phyloP scores from a whole-genome alignment of 768 basidiomycete species.

The Holtermannia corniformis region DNA sequence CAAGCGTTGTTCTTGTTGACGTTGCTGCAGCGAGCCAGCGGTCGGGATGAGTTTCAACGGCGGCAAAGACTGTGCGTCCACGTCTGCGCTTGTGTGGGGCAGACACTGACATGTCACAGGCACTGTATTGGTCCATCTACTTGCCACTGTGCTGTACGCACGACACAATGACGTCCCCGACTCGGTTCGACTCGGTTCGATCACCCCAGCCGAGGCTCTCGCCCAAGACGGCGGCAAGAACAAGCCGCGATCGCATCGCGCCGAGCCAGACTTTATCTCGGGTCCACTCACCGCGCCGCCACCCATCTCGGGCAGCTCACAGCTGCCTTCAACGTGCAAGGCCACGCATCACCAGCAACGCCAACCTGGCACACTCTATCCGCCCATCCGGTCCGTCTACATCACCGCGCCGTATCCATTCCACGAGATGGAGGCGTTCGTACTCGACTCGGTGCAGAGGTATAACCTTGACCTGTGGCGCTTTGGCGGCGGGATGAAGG shows the following conservation, averaged over 20 bases:
- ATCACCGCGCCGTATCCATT: slow-evolving; percentile 88
- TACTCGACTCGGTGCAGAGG: slow-evolving; percentile 50
- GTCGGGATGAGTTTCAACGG: slow-evolving; percentile 94
- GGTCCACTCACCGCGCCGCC: slow-evolving; percentile 2
- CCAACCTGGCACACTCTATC: slow-evolving; percentile 46
- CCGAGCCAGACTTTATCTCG: slow-evolving; percentile 7
- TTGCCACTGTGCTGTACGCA: slow-evolving; percentile 57
- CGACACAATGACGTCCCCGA: slow-evolving; percentile 10
- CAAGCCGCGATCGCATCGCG: slow-evolving; percentile 33
- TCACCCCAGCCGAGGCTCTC: neutral
- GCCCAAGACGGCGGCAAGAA: neutral
- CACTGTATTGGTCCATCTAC: slow-evolving; percentile 87
- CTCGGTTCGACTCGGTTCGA: neutral
- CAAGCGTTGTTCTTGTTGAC: neutral
- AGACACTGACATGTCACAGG: slow-evolving; percentile 46
- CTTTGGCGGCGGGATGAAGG: slow-evolving; percentile 57
- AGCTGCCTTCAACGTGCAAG: neutral
- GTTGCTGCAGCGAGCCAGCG: slow-evolving; percentile 56
- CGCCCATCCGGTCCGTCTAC: slow-evolving; percentile 52
- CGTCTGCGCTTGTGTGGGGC: neutral
- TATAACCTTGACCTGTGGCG: slow-evolving; percentile 73
- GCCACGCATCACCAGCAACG: slow-evolving; percentile 40
- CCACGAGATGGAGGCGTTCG: slow-evolving; percentile 70
- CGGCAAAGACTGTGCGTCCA: slow-evolving; percentile 78
- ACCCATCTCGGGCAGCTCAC: slow-evolving; percentile 14